Conservation (phyloP, 129 eudicot genomes). For the Gnaphalium uliginosum region DNA sequence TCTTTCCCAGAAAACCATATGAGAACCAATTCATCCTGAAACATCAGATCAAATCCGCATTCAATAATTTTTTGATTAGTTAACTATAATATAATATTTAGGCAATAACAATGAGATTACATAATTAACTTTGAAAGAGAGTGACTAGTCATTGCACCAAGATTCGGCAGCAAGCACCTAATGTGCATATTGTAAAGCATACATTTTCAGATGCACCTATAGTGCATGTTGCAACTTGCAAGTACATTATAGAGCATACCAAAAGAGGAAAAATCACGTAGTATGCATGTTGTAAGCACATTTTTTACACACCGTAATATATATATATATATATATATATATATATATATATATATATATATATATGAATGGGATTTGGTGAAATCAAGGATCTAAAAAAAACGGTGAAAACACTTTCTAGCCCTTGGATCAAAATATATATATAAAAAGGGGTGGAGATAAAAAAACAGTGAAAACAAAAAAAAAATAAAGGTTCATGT, state of each 20-base stretch:
- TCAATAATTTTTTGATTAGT: neutral
- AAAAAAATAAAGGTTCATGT: too few relatives aligned
- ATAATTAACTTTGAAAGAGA: constrained; percentile 6
- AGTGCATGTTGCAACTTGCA: constrained; percentile 8
- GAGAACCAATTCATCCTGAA: constrained; percentile 92
- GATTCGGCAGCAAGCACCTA: constrained; percentile 18
- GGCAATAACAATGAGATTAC: constrained; percentile 8
- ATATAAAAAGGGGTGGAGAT: too few relatives aligned
- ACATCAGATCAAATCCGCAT: constrained; percentile 13
- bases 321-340: too few relatives aligned
- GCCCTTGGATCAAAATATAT: too few relatives aligned
- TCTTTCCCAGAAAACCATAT: constrained; percentile 96
- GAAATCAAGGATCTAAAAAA: too few relatives aligned
- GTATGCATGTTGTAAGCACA: neutral
- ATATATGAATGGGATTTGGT: too few relatives aligned
- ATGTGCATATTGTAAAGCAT: constrained; percentile 5
- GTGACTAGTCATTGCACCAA: constrained; percentile 16
- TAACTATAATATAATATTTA: neutral
- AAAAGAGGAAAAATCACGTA: constrained; percentile 11
- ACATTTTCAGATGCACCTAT: constrained; percentile 21
- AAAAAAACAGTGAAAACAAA: too few relatives aligned
- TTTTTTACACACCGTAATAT: neutral
- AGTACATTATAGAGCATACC: neutral
- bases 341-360: too few relatives aligned
- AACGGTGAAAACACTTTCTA: too few relatives aligned